These are phyloP conservation scores for Gryganskiella cystojenkinii DNA, from an alignment of 192 early-diverging fungal genomes.

Conservation along the genomic window DNA sequence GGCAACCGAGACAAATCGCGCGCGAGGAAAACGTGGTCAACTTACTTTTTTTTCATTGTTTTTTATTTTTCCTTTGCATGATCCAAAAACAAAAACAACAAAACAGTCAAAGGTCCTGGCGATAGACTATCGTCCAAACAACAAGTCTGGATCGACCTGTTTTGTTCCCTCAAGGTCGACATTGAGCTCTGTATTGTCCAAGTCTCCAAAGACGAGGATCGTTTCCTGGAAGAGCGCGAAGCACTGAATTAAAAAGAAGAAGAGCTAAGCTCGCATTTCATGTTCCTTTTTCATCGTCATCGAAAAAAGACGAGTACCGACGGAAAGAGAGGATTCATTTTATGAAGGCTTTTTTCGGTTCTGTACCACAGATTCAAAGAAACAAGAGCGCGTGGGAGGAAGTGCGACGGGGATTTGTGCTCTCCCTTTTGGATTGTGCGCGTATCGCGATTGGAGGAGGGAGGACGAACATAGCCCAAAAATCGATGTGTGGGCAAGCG, in stretches of 20 bases:
- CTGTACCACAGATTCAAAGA: not conserved
- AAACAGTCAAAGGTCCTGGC: conserved; percentile 73
- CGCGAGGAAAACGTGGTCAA: no score
- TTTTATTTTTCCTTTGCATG: not conserved
- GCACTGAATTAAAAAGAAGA: conserved; percentile 10
- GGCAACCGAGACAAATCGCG: not conserved
- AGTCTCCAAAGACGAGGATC: conserved; percentile 54
- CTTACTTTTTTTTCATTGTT: not conserved
- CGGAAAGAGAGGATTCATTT: not conserved
- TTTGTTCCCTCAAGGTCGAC: conserved; percentile 59
- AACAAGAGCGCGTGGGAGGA: no score
- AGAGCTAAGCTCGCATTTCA: not conserved
- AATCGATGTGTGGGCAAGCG: no score
- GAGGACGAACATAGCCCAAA: no score
- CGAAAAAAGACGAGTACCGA: not conserved
- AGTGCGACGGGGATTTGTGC: no score
- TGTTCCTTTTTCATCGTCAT: not conserved
- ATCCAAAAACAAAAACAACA: not conserved
- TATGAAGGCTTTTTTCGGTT: not conserved
- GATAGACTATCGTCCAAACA: conserved; percentile 77
- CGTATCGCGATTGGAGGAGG: no score
- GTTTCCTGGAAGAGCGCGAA: conserved; percentile 28
- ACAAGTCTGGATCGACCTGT: conserved; percentile 72
- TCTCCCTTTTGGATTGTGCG: no score
- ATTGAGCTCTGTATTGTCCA: conserved; percentile 74